A percentile compares a stretch with the other conserved stretches of the same genome.
Conservation (phyloP, 139 green algal genomes). For the Raphidocelis subcapitata region DNA sequence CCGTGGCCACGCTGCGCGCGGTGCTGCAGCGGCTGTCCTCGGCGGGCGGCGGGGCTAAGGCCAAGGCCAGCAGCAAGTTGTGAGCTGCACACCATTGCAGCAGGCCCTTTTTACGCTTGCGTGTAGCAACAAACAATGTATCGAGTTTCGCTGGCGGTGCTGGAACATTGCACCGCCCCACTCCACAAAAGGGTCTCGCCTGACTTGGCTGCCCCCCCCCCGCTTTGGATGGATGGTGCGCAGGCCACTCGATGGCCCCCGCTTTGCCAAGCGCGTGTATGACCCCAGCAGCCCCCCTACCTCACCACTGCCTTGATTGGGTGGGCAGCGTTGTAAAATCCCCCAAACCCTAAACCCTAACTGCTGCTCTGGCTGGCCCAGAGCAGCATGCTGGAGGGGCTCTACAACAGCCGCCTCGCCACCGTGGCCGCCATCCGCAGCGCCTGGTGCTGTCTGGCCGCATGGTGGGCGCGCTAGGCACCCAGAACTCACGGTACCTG, state of each 20-base stretch:
- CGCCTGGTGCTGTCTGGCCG: constrained; percentile 54
- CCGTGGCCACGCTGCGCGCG: constrained; percentile 53
- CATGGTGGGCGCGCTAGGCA: constrained; percentile 26
- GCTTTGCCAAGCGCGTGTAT: too few species aligned
- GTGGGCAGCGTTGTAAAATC: too few species aligned
- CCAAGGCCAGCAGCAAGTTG: not conserved
- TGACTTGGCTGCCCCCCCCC: too few species aligned
- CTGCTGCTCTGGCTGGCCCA: constrained; percentile 75
- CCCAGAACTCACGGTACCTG: constrained; percentile 79
- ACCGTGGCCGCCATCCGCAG: constrained; percentile 82
- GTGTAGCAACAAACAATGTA: too few species aligned
- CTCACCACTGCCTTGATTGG: too few species aligned
- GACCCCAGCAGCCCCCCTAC: too few species aligned
- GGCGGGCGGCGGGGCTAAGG: constrained; percentile 6
- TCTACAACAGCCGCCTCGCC: constrained; percentile 68
- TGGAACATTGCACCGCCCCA: too few species aligned
- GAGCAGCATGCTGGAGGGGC: constrained; percentile 72
- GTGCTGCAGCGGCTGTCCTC: constrained; percentile 64
- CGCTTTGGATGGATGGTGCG: too few species aligned
- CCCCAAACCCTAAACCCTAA: constrained; percentile 48
- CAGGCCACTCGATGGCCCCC: too few species aligned
- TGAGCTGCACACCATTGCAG: not conserved
- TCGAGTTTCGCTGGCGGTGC: too few species aligned
- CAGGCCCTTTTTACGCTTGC: too few species aligned
- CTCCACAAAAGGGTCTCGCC: too few species aligned